phyloP scores from a whole-genome alignment of 2,329 filamentous ascomycete species.

The Colletotrichum lini region DNA sequence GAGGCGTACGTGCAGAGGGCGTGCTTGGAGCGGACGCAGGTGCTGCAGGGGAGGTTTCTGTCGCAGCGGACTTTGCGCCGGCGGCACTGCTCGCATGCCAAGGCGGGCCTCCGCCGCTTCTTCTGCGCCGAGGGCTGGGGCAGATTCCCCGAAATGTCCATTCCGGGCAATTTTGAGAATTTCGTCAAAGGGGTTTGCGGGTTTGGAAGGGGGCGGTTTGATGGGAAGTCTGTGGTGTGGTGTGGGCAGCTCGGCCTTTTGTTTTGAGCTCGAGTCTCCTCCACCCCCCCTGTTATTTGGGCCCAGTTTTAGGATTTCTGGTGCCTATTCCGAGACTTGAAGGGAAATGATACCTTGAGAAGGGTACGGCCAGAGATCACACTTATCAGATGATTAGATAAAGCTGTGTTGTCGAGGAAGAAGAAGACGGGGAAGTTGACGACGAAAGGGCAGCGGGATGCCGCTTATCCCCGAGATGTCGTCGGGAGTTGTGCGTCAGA shows the following conservation, averaged over 20 bases:
- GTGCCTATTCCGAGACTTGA: background rate
- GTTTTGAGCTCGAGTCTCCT: conserved; percentile 2
- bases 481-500: conserved; percentile 8
- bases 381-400: conserved; percentile 34
- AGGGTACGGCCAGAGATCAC: background rate
- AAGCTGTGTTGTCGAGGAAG: background rate
- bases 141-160: conserved; percentile 5
- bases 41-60: conserved; percentile 70
- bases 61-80: conserved; percentile 75
- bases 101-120: conserved; percentile 57
- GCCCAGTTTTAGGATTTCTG: background rate
- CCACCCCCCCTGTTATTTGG: background rate
- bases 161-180: background rate
- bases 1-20: conserved; percentile 68
- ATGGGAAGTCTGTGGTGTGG: background rate
- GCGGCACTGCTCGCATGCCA: conserved; percentile 71
- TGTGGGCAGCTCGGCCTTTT: conserved; percentile 35
- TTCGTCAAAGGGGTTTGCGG: background rate
- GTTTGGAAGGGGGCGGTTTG: background rate
- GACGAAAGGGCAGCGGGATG: background rate
- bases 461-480: conserved; percentile 31
- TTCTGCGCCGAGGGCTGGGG: conserved; percentile 45
- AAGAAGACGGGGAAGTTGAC: background rate
- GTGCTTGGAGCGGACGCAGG: conserved; percentile 70
- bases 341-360: background rate